These are phyloP conservation scores for Pyrenochaeta sp. DNA, from an alignment of 2,329 filamentous ascomycete species.

Conservation along the genomic window DNA sequence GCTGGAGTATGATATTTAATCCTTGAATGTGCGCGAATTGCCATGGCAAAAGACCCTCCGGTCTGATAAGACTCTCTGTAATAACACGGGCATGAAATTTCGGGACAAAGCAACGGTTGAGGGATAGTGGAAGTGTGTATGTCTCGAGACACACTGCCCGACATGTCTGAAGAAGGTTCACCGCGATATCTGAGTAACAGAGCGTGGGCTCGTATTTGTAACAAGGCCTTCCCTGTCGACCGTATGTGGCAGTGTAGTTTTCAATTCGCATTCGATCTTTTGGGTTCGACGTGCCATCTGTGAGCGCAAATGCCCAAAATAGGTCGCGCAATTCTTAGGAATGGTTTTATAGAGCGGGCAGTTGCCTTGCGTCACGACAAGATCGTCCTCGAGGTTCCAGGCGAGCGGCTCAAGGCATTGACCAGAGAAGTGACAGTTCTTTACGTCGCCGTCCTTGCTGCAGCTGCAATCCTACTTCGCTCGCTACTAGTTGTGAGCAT, in stretches of 20 bases:
- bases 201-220: background rate
- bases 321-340: slow-evolving; percentile 28
- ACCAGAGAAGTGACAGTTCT: slow-evolving; percentile 33
- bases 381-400: slow-evolving; percentile 17
- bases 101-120: slow-evolving; percentile 16
- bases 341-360: slow-evolving; percentile 20
- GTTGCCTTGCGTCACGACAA: slow-evolving; percentile 10
- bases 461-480: slow-evolving; percentile 17
- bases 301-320: slow-evolving; percentile 26
- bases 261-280: background rate
- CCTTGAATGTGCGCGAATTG: slow-evolving; percentile 24
- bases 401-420: slow-evolving; percentile 24
- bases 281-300: slow-evolving; percentile 11
- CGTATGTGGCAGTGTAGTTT: too few relatives aligned
- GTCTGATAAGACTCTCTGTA: background rate
- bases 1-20: slow-evolving; percentile 25
- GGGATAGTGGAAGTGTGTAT: slow-evolving; percentile 16
- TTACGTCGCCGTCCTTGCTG: background rate
- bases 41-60: slow-evolving; percentile 13
- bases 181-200: slow-evolving; percentile 13
- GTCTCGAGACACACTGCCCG: slow-evolving; percentile 33
- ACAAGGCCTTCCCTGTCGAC: background rate
- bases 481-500: slow-evolving; percentile 6
- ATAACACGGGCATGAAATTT: background rate
- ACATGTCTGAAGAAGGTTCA: slow-evolving; percentile 25